Conservation (phyloP, 2,329 filamentous ascomycete species). For the Peltaster fructicola region DNA sequence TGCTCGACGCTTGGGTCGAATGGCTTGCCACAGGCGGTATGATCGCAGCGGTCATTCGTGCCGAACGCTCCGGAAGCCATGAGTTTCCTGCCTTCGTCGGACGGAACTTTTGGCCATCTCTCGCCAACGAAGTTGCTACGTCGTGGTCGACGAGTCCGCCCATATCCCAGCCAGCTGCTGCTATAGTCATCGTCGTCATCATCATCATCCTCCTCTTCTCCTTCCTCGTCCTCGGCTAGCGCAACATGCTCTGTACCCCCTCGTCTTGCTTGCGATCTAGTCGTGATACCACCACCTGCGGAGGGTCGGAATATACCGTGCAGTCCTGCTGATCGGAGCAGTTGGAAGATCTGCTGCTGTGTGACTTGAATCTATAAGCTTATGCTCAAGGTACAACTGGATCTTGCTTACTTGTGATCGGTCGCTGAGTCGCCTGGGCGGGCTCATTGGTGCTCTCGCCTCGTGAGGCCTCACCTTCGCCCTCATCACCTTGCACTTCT, state of each 20-base stretch:
- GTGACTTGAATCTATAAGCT: constrained; percentile 19
- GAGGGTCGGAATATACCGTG: constrained; percentile 31
- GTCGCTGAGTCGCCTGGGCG: neutral
- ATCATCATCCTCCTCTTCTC: constrained; percentile 15
- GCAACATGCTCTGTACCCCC: constrained; percentile 7
- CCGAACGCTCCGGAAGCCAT: constrained; percentile 78
- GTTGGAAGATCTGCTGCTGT: constrained; percentile 33
- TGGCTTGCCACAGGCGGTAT: constrained; percentile 27
- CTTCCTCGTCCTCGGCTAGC: constrained; percentile 10
- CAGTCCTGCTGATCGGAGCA: constrained; percentile 36
- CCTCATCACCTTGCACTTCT: constrained; percentile 9
- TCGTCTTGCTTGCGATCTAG: constrained; percentile 10
- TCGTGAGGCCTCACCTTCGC: constrained; percentile 13
- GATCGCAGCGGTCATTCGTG: constrained; percentile 36
- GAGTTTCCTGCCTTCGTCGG: constrained; percentile 53
- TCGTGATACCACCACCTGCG: constrained; percentile 9
- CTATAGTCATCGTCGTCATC: constrained; percentile 22
- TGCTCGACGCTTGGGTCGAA: constrained; percentile 25
- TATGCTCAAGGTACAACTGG: neutral
- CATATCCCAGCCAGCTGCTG: constrained; percentile 17
- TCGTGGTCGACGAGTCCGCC: constrained; percentile 28
- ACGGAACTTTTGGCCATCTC: constrained; percentile 70
- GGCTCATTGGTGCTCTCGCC: constrained; percentile 1
- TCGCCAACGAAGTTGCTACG: constrained; percentile 27
- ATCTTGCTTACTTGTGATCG: constrained; percentile 1